Percentiles rank a stretch among this genome's conserved stretches.
Evolutionary conservation across 305 asterid species (phyloP).

Genomic region (Nicotiana rustica): DNA sequence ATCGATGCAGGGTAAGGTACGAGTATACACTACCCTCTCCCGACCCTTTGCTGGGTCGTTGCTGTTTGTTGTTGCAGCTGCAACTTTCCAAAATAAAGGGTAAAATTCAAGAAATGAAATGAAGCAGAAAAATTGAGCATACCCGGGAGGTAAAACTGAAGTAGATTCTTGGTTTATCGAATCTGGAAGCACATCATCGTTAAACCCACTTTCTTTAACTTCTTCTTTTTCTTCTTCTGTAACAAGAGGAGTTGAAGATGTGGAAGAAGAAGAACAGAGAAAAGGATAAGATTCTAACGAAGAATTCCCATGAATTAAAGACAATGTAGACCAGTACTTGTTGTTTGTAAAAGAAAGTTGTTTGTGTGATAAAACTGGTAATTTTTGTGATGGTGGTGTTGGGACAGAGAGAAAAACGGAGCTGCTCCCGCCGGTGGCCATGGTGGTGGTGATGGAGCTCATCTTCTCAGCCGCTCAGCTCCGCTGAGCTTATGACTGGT

Average conservation of each 20-base stretch:
- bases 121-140: neutral
- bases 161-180: conserved; percentile 40
- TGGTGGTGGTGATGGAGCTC: conserved; percentile 41
- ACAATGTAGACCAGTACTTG: conserved; percentile 34
- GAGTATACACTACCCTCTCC: too few species aligned
- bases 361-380: conserved; percentile 23
- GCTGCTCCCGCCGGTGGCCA: conserved; percentile 49
- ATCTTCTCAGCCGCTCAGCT: conserved; percentile 29
- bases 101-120: neutral
- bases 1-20: too few species aligned
- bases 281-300: conserved; percentile 19
- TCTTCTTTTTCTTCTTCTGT: conserved; percentile 44
- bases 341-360: conserved; percentile 33
- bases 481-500: conserved; percentile 4
- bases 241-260: conserved; percentile 54
- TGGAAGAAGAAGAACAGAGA: conserved; percentile 48
- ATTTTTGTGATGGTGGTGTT: conserved; percentile 39
- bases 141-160: conserved; percentile 55
- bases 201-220: conserved; percentile 40
- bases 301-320: conserved; percentile 34
- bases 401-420: conserved; percentile 45
- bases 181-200: conserved; percentile 37
- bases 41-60: too few species aligned
- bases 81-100: neutral
- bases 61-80: too few species aligned